A percentile compares a stretch with the other conserved stretches of the same genome.
These are phyloP conservation scores for Solanum pimpinellifolium DNA, from an alignment of 257 asterid species.

Conservation along the genomic window DNA sequence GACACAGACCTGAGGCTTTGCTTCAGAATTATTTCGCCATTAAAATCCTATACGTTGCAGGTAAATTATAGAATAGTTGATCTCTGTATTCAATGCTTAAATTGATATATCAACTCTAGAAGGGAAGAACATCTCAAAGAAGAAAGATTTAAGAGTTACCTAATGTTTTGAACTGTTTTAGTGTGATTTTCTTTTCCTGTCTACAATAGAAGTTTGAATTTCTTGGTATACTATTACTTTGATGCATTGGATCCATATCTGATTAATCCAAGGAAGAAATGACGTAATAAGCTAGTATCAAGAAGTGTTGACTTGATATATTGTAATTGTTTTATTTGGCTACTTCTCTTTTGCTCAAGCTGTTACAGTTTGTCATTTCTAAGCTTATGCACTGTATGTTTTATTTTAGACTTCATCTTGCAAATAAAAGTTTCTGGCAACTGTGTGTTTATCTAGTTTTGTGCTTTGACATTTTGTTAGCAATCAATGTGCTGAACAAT, in stretches of 20 bases:
- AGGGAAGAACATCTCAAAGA: background rate
- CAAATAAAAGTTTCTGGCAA: background rate
- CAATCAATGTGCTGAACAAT: background rate
- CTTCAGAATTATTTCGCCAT: constrained; percentile 90
- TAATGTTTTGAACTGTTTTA: background rate
- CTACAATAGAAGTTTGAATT: background rate
- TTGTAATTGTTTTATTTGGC: background rate
- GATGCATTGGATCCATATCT: background rate
- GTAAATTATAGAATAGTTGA: constrained; percentile 17
- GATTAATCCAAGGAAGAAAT: background rate
- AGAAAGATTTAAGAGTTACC: background rate
- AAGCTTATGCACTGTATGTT: background rate
- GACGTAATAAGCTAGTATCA: background rate
- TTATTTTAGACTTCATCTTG: background rate
- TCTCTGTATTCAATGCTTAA: background rate
- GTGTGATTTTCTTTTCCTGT: background rate
- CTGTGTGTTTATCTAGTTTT: background rate
- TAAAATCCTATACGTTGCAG: constrained; percentile 78
- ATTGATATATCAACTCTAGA: background rate
- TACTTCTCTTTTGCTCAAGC: background rate
- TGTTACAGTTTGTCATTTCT: background rate
- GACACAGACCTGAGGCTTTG: constrained; percentile 89
- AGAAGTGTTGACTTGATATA: background rate
- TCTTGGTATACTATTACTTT: background rate
- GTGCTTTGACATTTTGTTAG: background rate